A percentile compares a stretch with the other conserved stretches of the same genome.
Evolutionary conservation across 495 filamentous ascomycete genomes (phyloP).

Genomic region (Penicillium ochrochloron): DNA sequence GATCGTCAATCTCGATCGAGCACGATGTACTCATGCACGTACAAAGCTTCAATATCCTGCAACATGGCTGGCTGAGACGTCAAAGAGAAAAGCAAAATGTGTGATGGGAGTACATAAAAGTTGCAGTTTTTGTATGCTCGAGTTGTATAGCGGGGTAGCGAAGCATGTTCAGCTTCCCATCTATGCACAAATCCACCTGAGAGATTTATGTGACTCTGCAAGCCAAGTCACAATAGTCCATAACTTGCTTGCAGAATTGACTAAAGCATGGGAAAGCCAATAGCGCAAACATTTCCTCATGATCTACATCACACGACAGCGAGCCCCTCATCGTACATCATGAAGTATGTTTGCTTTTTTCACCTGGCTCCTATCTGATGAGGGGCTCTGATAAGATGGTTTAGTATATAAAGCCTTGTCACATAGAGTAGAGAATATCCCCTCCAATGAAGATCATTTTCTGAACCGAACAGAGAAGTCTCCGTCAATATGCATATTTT

Average conservation of each 20-base stretch:
- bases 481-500: constrained; percentile 8
- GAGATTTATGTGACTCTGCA: constrained; percentile 1
- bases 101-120: neutral
- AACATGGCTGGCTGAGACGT: neutral
- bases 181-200: neutral
- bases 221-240: neutral
- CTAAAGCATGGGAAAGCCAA: neutral
- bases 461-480: neutral
- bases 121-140: neutral
- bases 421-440: neutral
- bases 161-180: neutral
- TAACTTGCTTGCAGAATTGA: neutral
- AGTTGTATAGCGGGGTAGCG: neutral
- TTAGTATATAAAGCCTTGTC: constrained; percentile 11
- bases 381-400: neutral
- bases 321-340: neutral
- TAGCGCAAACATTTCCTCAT: constrained; percentile 2
- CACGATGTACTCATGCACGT: neutral
- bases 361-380: neutral
- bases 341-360: neutral
- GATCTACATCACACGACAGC: constrained; percentile 3
- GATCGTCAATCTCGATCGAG: neutral
- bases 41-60: neutral
- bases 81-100: neutral
- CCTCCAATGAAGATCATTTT: constrained; percentile 1